These are phyloP conservation scores for Silene conica DNA, from an alignment of 148 eudicot species.

Conservation along the genomic window DNA sequence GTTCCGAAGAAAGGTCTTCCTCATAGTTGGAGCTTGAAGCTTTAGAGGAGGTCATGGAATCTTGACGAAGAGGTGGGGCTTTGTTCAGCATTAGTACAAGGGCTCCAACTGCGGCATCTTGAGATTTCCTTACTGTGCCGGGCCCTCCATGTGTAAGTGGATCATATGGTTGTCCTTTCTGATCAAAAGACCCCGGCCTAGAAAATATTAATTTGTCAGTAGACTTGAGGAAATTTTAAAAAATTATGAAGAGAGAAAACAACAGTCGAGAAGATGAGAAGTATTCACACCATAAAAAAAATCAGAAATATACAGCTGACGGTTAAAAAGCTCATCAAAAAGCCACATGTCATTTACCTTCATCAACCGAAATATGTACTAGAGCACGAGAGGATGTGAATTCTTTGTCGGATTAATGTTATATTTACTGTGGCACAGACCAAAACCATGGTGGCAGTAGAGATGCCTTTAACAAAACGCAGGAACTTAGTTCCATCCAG, in stretches of 20 bases:
- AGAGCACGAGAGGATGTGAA: too few species aligned
- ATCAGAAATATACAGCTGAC: not conserved
- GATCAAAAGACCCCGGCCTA: conserved; percentile 52
- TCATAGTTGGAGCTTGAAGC: conserved; percentile 16
- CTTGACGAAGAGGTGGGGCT: conserved; percentile 56
- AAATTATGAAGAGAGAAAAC: not conserved
- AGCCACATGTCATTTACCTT: too few species aligned
- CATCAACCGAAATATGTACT: too few species aligned
- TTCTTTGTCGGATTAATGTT: too few species aligned
- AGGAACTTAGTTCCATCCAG: not conserved
- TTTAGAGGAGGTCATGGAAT: conserved; percentile 25
- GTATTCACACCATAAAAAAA: not conserved
- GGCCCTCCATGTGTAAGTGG: conserved; percentile 31
- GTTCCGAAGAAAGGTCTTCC: conserved; percentile 20
- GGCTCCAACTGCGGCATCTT: conserved; percentile 51
- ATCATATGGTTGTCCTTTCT: conserved; percentile 32
- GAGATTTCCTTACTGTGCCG: conserved; percentile 37
- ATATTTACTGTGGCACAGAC: too few species aligned
- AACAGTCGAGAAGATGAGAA: not conserved
- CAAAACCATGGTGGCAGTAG: too few species aligned
- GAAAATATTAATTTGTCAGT: conserved; percentile 8
- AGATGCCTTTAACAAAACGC: too few species aligned
- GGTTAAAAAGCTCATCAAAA: not conserved
- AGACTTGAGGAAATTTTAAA: not conserved
- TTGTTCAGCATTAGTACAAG: conserved; percentile 50